phyloP scores from a whole-genome alignment of 2,329 filamentous ascomycete genomes.

The Alternaria sp. region DNA sequence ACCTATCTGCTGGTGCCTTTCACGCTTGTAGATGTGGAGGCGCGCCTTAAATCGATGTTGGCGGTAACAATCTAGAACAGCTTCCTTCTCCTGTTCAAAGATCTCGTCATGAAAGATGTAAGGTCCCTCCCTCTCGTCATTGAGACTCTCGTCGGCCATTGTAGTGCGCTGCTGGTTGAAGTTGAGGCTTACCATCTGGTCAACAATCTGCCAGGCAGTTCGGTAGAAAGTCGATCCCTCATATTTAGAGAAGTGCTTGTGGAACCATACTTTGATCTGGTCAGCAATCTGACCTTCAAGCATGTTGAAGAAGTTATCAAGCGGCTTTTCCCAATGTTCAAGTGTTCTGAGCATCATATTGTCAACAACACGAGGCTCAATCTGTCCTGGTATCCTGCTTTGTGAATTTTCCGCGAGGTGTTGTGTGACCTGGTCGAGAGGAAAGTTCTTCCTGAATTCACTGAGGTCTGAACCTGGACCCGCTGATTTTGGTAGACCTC shows the following conservation, averaged over 20 bases:
- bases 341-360: slow-evolving; percentile 30
- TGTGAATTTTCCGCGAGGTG: slow-evolving; percentile 36
- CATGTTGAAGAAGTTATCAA: slow-evolving; percentile 37
- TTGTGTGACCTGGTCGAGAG: slow-evolving; percentile 41
- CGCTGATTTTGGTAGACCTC: neutral
- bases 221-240: slow-evolving; percentile 41
- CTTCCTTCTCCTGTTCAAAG: slow-evolving; percentile 28
- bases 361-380: slow-evolving; percentile 22
- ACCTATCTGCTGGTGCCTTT: slow-evolving; percentile 19
- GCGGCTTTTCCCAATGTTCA: slow-evolving; percentile 39
- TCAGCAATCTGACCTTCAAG: slow-evolving; percentile 23
- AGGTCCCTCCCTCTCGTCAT: slow-evolving; percentile 47
- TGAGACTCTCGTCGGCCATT: slow-evolving; percentile 37
- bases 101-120: slow-evolving; percentile 43
- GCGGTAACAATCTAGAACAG: slow-evolving; percentile 30
- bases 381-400: slow-evolving; percentile 45
- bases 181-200: slow-evolving; percentile 36
- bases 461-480: slow-evolving; percentile 7
- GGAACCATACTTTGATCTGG: slow-evolving; percentile 35
- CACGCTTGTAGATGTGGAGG: slow-evolving; percentile 38
- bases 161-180: slow-evolving; percentile 35
- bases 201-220: slow-evolving; percentile 33
- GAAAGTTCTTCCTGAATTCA: slow-evolving; percentile 25
- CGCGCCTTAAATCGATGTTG: slow-evolving; percentile 39
- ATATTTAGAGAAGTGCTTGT: slow-evolving; percentile 42